Percentiles rank a stretch among this genome's conserved stretches.
Conservation (phyloP, 352 stramenopile genomes). For the Plasmopara halstedii region DNA sequence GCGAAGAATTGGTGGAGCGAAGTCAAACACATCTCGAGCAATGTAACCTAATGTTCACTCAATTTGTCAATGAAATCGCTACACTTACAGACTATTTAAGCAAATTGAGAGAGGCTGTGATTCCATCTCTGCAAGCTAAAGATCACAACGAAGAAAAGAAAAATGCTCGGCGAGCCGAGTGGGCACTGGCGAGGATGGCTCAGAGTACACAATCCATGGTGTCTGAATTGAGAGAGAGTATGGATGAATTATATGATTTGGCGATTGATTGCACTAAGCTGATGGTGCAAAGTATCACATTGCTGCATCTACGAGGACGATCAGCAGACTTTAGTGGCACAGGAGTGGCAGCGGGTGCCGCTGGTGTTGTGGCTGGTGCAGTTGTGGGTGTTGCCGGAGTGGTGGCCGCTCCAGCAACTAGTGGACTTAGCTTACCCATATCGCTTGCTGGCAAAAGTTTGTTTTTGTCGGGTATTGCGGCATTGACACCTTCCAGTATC, state of each 20-base stretch:
- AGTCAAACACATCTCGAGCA: slow-evolving; percentile 62
- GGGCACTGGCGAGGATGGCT: slow-evolving; percentile 65
- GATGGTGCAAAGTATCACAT: slow-evolving; percentile 81
- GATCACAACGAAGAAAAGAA: slow-evolving; percentile 67
- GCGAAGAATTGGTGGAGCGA: slow-evolving; percentile 63
- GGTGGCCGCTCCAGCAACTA: slow-evolving; percentile 66
- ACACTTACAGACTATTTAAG: slow-evolving; percentile 74
- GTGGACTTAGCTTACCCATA: slow-evolving; percentile 77
- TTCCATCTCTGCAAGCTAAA: slow-evolving; percentile 39
- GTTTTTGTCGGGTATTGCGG: slow-evolving; percentile 71
- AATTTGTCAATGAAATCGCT: slow-evolving; percentile 67
- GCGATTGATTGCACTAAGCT: slow-evolving; percentile 76
- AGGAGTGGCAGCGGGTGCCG: slow-evolving; percentile 69
- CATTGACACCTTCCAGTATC: slow-evolving; percentile 76
- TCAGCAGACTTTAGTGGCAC: slow-evolving; percentile 83
- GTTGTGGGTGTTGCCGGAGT: slow-evolving; percentile 69
- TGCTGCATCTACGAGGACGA: slow-evolving; percentile 70
- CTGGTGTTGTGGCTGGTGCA: slow-evolving; percentile 70
- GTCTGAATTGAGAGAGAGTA: slow-evolving; percentile 57
- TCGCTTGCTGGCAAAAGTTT: slow-evolving; percentile 78
- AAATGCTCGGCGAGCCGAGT: slow-evolving; percentile 62
- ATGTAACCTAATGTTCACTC: slow-evolving; percentile 74
- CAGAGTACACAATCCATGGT: slow-evolving; percentile 61
- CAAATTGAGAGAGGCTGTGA: slow-evolving; percentile 62
- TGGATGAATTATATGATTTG: slow-evolving; percentile 77